Conservation (phyloP, 305 asterid genomes). For the Fraxinus nigra region DNA sequence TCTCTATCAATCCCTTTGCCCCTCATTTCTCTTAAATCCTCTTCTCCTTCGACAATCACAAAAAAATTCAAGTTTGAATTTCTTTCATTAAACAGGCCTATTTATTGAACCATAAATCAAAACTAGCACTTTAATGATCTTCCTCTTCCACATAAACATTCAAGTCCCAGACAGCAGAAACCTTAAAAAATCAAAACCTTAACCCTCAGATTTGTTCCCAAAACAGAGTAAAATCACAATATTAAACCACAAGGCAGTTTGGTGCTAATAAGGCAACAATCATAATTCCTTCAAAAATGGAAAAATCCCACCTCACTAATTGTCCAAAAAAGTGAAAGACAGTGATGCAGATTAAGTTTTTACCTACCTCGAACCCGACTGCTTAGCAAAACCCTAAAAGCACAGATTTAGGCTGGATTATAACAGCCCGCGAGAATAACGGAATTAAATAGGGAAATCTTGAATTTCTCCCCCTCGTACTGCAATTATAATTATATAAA, state of each 20-base stretch:
- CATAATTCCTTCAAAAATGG: constrained; percentile 22
- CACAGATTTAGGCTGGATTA: constrained; percentile 47
- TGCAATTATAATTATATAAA: background rate
- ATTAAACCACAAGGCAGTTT: constrained; percentile 24
- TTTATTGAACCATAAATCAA: constrained; percentile 21
- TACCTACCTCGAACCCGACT: constrained; percentile 50
- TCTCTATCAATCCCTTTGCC: background rate
- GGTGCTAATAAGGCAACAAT: constrained; percentile 28
- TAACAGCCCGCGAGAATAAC: constrained; percentile 29
- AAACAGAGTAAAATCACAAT: constrained; percentile 16
- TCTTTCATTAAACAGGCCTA: constrained; percentile 34
- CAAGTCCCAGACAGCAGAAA: constrained; percentile 9
- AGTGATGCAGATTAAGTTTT: constrained; percentile 40
- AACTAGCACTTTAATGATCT: constrained; percentile 5
- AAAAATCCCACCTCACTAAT: constrained; percentile 15
- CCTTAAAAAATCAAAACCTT: constrained; percentile 17
- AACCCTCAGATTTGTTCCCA: constrained; percentile 20
- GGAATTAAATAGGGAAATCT: constrained; percentile 8
- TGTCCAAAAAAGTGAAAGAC: constrained; percentile 29
- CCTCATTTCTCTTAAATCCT: background rate
- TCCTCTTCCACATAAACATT: background rate
- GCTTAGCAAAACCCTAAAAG: constrained; percentile 55
- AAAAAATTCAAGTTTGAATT: constrained; percentile 21
- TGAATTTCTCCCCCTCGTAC: constrained; percentile 13
- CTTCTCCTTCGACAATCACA: background rate